A percentile compares a stretch with the other conserved stretches of the same genome.
Conservation (phyloP, 768 basidiomycete genomes). For the Suillus subalutaceus region DNA sequence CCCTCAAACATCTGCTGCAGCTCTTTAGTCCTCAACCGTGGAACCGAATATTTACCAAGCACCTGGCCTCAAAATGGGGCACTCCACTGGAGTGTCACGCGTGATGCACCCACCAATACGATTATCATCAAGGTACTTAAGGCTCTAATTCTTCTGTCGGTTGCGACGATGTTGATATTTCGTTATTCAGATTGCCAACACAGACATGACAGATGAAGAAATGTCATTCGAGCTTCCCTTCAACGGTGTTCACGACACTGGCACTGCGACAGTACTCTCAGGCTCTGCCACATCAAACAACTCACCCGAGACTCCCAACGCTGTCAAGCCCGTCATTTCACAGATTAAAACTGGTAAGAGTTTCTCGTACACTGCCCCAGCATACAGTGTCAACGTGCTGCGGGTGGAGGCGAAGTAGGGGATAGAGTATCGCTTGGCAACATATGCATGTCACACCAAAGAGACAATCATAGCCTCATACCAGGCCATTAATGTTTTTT, state of each 20-base stretch:
- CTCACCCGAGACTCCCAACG: conserved; percentile 51
- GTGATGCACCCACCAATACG: conserved; percentile 31
- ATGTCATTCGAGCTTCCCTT: conserved; percentile 62
- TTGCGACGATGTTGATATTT: not conserved
- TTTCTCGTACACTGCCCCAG: conserved; percentile 59
- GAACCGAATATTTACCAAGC: conserved; percentile 65
- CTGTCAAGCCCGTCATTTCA: conserved; percentile 48
- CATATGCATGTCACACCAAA: not conserved
- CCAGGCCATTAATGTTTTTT: not conserved
- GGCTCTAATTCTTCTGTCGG: not conserved
- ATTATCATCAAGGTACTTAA: conserved; percentile 60
- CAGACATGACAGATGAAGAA: conserved; percentile 39
- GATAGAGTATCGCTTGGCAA: not conserved
- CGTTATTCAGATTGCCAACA: conserved; percentile 53
- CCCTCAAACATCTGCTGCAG: conserved; percentile 33
- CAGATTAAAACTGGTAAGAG: conserved; percentile 49
- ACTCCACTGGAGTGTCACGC: conserved; percentile 63
- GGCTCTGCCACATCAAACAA: conserved; percentile 57
- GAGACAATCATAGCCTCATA: not conserved
- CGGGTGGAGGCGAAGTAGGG: not conserved
- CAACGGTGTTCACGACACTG: conserved; percentile 43
- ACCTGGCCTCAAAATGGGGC: conserved; percentile 56
- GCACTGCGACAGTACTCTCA: conserved; percentile 51
- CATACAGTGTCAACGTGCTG: conserved; percentile 43
- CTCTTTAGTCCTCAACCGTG: conserved; percentile 65